Conservation (phyloP, 345 rosid genomes). For the Eucalyptus tenuipes region DNA sequence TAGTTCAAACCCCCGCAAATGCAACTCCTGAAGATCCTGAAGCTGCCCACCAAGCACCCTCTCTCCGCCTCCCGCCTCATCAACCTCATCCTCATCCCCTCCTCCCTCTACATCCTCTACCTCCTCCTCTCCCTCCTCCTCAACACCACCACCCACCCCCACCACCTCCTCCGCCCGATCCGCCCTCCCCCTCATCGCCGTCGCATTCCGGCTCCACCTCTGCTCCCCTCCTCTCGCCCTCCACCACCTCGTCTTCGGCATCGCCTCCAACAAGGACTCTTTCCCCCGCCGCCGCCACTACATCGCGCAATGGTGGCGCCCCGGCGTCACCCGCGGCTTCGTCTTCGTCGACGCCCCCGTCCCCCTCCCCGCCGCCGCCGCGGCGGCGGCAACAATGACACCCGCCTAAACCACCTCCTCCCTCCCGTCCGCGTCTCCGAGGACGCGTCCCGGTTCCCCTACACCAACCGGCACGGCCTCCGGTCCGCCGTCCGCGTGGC, state of each 20-base stretch:
- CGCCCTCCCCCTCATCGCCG: neutral
- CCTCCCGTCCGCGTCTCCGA: constrained; percentile 43
- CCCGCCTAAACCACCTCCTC: neutral
- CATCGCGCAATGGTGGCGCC: constrained; percentile 63
- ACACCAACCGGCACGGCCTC: constrained; percentile 54
- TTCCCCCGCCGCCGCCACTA: constrained; percentile 49
- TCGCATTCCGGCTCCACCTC: constrained; percentile 4
- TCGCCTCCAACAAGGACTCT: constrained; percentile 56
- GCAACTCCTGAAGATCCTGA: neutral
- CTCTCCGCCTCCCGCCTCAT: neutral
- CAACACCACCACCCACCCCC: constrained; percentile 8
- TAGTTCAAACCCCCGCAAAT: neutral
- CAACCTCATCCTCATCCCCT: constrained; percentile 14
- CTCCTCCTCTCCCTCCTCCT: constrained; percentile 23
- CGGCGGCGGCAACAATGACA: neutral
- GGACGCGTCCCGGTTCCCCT: constrained; percentile 61
- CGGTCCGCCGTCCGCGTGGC: constrained; percentile 77
- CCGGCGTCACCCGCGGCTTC: constrained; percentile 52
- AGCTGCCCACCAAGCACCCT: neutral
- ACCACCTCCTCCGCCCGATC: neutral
- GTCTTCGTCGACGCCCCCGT: constrained; percentile 45
- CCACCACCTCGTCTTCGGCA: constrained; percentile 54
- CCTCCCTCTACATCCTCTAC: constrained; percentile 40
- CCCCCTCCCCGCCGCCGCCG: neutral
- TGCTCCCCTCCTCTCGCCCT: constrained; percentile 2